Percentiles rank a stretch among this genome's conserved stretches.
phyloP scores from a whole-genome alignment of 495 filamentous ascomycete genomes.

The Hypoxylon intermedium region DNA sequence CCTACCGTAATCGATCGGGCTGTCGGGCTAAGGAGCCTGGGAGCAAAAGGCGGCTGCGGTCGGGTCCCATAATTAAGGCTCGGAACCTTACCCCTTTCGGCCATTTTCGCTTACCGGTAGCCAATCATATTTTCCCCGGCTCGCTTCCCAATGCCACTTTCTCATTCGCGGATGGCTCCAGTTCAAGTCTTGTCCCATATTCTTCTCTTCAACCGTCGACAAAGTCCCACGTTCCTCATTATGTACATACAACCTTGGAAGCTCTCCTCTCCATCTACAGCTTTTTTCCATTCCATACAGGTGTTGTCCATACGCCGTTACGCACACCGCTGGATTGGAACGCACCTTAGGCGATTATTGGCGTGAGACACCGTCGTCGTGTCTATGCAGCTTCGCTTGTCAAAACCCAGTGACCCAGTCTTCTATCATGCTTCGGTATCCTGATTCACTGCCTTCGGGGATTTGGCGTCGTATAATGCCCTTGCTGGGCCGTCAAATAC shows the following conservation, averaged over 20 bases:
- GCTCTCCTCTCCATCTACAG: conserved; percentile 2
- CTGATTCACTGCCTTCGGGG: conserved; percentile 18
- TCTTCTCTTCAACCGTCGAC: too few species aligned
- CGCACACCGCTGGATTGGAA: conserved; percentile 34
- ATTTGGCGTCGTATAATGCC: conserved; percentile 33
- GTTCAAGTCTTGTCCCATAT: too few species aligned
- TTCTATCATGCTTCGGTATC: conserved; percentile 22
- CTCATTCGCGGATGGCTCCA: conserved; percentile 3
- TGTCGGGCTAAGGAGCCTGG: neutral
- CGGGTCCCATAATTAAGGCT: conserved; percentile 28
- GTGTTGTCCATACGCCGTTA: conserved; percentile 12
- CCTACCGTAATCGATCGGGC: too few species aligned
- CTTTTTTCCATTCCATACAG: neutral
- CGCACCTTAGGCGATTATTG: conserved; percentile 10
- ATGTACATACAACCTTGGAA: too few species aligned
- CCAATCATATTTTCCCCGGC: conserved; percentile 56
- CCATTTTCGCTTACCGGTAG: conserved; percentile 51
- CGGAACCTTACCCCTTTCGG: conserved; percentile 34
- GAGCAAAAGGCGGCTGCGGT: conserved; percentile 4
- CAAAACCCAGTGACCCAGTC: conserved; percentile 41
- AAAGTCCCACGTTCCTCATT: conserved; percentile 25
- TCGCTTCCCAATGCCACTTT: conserved; percentile 51
- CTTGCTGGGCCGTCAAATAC: neutral
- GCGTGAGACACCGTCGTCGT: conserved; percentile 29
- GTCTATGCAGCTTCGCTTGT: conserved; percentile 45